A percentile compares a stretch with the other conserved stretches of the same genome.
These are phyloP conservation scores for Fusarium solani-melongenae DNA, from an alignment of 2,329 filamentous ascomycete species.

Conservation along the genomic window DNA sequence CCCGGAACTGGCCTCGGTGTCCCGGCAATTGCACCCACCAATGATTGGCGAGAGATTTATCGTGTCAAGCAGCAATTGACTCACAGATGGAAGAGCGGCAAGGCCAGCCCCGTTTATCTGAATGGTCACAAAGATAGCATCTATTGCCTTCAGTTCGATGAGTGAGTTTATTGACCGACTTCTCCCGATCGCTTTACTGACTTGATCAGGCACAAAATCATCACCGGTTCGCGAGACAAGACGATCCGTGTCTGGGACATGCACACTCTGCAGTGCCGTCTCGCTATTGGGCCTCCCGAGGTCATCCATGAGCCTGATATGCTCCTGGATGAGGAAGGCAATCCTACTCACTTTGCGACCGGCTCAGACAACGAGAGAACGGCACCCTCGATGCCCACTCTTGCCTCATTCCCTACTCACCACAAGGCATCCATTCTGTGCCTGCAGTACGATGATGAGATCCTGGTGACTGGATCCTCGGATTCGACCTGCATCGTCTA, in stretches of 20 bases:
- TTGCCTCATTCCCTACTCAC: conserved; percentile 71
- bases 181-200: conserved; percentile 46
- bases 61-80: conserved; percentile 80
- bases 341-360: conserved; percentile 66
- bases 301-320: conserved; percentile 66
- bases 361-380: conserved; percentile 60
- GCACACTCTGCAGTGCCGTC: conserved; percentile 84
- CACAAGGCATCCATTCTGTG: conserved; percentile 95
- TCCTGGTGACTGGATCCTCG: conserved; percentile 94
- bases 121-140: conserved; percentile 96
- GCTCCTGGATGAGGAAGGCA: conserved; percentile 62
- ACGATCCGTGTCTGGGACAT: conserved; percentile 98
- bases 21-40: conserved; percentile 66
- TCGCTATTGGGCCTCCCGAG: conserved; percentile 85
- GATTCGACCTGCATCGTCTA: conserved; percentile 93
- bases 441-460: conserved; percentile 91
- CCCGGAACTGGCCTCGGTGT: conserved; percentile 69
- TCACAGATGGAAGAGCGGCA: conserved; percentile 81
- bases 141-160: conserved; percentile 98
- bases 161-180: conserved; percentile 66
- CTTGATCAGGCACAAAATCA: conserved; percentile 81
- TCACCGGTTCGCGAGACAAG: conserved; percentile 94
- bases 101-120: conserved; percentile 85
- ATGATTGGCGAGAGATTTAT: conserved; percentile 90
- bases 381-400: conserved; percentile 62